Evolutionary conservation across 2,329 filamentous ascomycete genomes (phyloP).

Genomic region (Rasamsonia emersonii): DNA sequence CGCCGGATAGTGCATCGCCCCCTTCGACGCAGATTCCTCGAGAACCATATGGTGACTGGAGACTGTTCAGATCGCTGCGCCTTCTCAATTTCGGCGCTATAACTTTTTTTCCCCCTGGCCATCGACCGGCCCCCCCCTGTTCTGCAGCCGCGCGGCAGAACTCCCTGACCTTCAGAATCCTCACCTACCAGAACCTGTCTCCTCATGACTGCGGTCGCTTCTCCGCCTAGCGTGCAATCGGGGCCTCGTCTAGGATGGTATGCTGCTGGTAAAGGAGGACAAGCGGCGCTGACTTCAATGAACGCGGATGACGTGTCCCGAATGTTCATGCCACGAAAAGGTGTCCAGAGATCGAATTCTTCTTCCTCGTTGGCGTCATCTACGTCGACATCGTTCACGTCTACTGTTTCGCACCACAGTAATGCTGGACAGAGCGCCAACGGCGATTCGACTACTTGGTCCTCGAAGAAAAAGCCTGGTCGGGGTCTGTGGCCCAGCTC

Average conservation of each 20-base stretch:
- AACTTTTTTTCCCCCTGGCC: no score
- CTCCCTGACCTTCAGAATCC: slow-evolving; percentile 8
- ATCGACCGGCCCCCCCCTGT: no score
- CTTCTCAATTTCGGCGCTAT: no score
- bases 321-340: slow-evolving; percentile 86
- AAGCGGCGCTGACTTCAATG: slow-evolving; percentile 60
- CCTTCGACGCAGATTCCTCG: no score
- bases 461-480: slow-evolving; percentile 39
- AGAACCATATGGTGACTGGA: no score
- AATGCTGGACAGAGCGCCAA: slow-evolving; percentile 29
- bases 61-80: no score
- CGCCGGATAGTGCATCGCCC: no score
- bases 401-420: slow-evolving; percentile 30
- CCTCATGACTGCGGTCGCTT: slow-evolving; percentile 59
- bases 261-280: slow-evolving; percentile 45
- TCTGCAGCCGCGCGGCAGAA: slow-evolving; percentile 1
- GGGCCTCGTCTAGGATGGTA: slow-evolving; percentile 55
- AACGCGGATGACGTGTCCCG: slow-evolving; percentile 75
- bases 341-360: slow-evolving; percentile 77
- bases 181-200: slow-evolving; percentile 25
- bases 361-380: slow-evolving; percentile 68
- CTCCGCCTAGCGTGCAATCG: slow-evolving; percentile 55
- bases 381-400: slow-evolving; percentile 42
- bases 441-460: slow-evolving; percentile 30
- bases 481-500: slow-evolving; percentile 55